phyloP scores from a whole-genome alignment of 257 asterid genomes.

The Solanum tacnaense region DNA sequence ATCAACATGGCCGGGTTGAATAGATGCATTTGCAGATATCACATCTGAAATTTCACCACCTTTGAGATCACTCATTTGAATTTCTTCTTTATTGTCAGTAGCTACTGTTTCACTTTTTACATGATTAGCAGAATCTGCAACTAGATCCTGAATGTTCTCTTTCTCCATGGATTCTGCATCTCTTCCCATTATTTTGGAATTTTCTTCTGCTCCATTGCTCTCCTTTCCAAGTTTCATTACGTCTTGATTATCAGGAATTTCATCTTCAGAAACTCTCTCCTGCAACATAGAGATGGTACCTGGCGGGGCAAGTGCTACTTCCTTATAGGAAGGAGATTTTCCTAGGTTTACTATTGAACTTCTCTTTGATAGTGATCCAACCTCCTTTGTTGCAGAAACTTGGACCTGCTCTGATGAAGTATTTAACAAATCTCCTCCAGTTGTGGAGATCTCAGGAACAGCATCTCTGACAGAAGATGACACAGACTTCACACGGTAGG shows the following conservation, averaged over 20 bases:
- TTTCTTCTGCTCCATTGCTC: constrained; percentile 17
- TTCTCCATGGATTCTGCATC: constrained; percentile 30
- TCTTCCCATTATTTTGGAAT: constrained; percentile 6
- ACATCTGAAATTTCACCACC: constrained; percentile 21
- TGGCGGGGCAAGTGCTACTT: constrained; percentile 95
- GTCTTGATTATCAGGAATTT: constrained; percentile 16
- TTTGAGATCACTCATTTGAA: constrained; percentile 11
- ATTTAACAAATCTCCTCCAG: constrained; percentile 31
- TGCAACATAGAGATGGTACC: constrained; percentile 79
- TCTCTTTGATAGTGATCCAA: constrained; percentile 36
- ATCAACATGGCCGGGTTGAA: constrained; percentile 17
- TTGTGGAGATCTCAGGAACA: constrained; percentile 24
- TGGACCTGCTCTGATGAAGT: constrained; percentile 37
- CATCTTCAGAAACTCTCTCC: constrained; percentile 37
- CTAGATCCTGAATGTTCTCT: constrained; percentile 18
- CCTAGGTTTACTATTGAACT: constrained; percentile 78
- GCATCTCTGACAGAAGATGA: constrained; percentile 41
- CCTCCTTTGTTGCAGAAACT: constrained; percentile 39
- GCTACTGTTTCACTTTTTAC: constrained; percentile 28
- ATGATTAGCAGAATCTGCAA: constrained; percentile 18
- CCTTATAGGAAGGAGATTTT: constrained; percentile 93
- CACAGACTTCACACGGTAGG: constrained; percentile 81
- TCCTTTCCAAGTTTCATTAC: constrained; percentile 33
- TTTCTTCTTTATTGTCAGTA: constrained; percentile 27
- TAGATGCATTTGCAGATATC: constrained; percentile 19